Conservation (phyloP, 2,329 filamentous ascomycete species). For the Neonectria sp. region DNA sequence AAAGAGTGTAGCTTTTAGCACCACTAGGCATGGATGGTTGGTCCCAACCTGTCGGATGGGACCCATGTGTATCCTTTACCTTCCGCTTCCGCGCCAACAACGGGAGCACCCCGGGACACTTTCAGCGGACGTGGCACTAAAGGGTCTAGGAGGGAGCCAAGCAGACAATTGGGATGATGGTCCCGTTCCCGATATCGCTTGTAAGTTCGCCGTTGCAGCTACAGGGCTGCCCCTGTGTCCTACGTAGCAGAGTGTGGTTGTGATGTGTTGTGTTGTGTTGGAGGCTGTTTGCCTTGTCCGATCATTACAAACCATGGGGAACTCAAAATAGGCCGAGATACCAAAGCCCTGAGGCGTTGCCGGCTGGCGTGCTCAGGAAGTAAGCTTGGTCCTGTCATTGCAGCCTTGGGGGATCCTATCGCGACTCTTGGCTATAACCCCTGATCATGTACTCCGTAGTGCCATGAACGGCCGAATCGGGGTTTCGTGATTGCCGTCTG, state of each 20-base stretch:
- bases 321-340: background rate
- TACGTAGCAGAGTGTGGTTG: background rate
- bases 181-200: background rate
- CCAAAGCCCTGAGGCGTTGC: background rate
- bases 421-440: constrained; percentile 11
- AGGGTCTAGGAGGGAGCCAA: background rate
- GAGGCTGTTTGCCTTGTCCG: background rate
- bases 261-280: too few species aligned
- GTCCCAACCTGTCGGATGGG: constrained; percentile 20
- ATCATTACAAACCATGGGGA: background rate
- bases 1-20: background rate
- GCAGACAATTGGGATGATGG: background rate
- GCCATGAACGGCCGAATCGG: constrained; percentile 16
- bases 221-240: background rate
- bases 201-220: background rate
- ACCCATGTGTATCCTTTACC: constrained; percentile 19
- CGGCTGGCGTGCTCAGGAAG: constrained; percentile 14
- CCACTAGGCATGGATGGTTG: constrained; percentile 13
- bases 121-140: background rate
- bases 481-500: constrained; percentile 14
- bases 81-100: constrained; percentile 24
- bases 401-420: background rate
- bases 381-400: constrained; percentile 8
- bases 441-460: constrained; percentile 6
- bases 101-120: constrained; percentile 18